These are phyloP conservation scores for Epichloe amarillans DNA, from an alignment of 2,329 filamentous ascomycete genomes.

Conservation along the genomic window DNA sequence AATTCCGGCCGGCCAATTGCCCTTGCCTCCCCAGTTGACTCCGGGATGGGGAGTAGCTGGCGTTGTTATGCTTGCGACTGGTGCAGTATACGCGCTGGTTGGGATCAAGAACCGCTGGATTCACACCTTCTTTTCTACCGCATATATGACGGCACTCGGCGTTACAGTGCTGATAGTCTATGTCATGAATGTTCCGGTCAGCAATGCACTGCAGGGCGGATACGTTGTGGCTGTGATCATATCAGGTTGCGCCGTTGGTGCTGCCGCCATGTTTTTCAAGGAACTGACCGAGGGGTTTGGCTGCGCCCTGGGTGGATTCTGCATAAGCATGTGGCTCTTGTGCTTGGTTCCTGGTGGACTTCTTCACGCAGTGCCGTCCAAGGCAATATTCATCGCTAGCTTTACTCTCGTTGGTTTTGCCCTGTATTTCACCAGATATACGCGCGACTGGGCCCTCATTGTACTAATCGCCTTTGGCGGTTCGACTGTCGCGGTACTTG, in stretches of 20 bases:
- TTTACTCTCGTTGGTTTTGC: conserved; percentile 56
- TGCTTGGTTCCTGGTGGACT: conserved; percentile 65
- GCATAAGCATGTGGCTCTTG: conserved; percentile 80
- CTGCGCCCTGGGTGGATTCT: conserved; percentile 78
- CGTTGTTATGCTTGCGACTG: conserved; percentile 59
- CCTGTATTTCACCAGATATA: conserved; percentile 68
- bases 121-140: conserved; percentile 69
- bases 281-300: conserved; percentile 74
- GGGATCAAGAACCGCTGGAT: conserved; percentile 74
- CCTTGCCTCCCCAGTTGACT: conserved; percentile 61
- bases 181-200: conserved; percentile 69
- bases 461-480: conserved; percentile 66
- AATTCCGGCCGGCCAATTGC: conserved; percentile 43
- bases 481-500: conserved; percentile 64
- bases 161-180: conserved; percentile 78
- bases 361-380: conserved; percentile 46
- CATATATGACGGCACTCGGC: conserved; percentile 57
- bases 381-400: conserved; percentile 60
- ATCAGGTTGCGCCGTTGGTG: conserved; percentile 63
- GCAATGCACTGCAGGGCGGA: conserved; percentile 64
- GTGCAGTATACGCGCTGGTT: conserved; percentile 57
- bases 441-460: conserved; percentile 67
- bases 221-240: conserved; percentile 70
- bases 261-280: conserved; percentile 60
- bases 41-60: conserved; percentile 72